phyloP scores from a whole-genome alignment of 2,329 filamentous ascomycete genomes.

The Arthrobotrys musiformis region DNA sequence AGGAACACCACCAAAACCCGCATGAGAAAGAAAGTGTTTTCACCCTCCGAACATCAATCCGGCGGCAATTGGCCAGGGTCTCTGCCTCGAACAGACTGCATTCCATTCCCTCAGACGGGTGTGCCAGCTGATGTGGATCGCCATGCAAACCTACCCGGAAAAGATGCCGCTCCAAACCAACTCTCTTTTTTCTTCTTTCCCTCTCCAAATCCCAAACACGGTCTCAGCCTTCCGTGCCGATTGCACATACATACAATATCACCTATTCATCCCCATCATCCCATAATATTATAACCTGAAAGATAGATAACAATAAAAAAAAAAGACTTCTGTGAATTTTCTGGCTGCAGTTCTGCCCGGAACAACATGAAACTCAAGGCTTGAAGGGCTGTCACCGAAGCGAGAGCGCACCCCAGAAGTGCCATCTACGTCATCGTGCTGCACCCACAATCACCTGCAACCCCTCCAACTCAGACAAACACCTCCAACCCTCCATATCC shows the following conservation, averaged over 20 bases:
- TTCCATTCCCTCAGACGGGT: not conserved
- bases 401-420: constrained; percentile 12
- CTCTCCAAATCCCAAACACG: not conserved
- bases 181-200: not conserved
- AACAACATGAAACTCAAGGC: not conserved
- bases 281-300: too few species aligned
- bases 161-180: constrained; percentile 46
- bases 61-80: constrained; percentile 18
- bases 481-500: too few species aligned
- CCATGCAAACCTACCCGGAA: constrained; percentile 51
- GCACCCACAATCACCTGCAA: constrained; percentile 9
- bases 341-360: too few species aligned
- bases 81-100: not conserved
- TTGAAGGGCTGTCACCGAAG: not conserved
- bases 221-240: constrained; percentile 4
- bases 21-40: not conserved
- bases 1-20: not conserved
- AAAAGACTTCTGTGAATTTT: too few species aligned
- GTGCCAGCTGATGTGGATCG: constrained; percentile 49
- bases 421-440: constrained; percentile 53
- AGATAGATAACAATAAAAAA: not conserved
- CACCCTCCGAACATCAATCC: not conserved
- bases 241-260: not conserved
- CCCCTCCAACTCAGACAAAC: constrained; percentile 1
- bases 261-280: too few species aligned